Conservation (phyloP, 306 rosid species). For the Citrullus mucosospermus region DNA sequence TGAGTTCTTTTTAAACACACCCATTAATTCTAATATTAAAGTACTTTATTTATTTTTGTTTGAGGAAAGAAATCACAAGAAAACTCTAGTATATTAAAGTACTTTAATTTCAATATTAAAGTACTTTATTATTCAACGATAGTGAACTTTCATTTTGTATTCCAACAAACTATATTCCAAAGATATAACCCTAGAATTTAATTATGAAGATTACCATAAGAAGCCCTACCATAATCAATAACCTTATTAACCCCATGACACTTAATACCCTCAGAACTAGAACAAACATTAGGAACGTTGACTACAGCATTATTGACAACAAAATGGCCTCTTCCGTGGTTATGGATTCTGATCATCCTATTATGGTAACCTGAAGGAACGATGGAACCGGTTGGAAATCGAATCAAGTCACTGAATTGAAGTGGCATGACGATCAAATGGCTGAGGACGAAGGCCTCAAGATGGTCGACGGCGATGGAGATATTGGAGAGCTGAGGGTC, state of each 20-base stretch:
- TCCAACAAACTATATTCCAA: not conserved
- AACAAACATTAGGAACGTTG: conserved; percentile 33
- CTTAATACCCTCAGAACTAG: conserved; percentile 25
- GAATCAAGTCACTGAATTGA: conserved; percentile 28
- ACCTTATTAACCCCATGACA: conserved; percentile 49
- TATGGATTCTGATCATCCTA: conserved; percentile 35
- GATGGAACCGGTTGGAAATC: conserved; percentile 47
- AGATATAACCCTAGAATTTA: not conserved
- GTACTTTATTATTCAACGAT: too few relatives aligned
- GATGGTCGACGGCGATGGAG: conserved; percentile 16
- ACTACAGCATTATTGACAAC: conserved; percentile 41
- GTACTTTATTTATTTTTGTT: too few relatives aligned
- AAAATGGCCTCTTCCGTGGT: conserved; percentile 30
- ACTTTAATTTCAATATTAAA: too few relatives aligned
- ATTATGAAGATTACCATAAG: not conserved
- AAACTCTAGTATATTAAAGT: too few relatives aligned
- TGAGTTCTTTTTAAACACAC: too few relatives aligned
- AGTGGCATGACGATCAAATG: conserved; percentile 40
- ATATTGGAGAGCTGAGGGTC: conserved; percentile 28
- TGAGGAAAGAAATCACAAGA: too few relatives aligned
- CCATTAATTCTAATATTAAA: too few relatives aligned
- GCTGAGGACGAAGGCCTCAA: conserved; percentile 24
- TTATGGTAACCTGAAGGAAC: conserved; percentile 27
- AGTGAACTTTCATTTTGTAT: too few relatives aligned
- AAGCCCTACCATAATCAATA: conserved; percentile 20